These are phyloP conservation scores for Metschnikowia vanudenii DNA, from an alignment of 805 yeast species.

Conservation along the genomic window DNA sequence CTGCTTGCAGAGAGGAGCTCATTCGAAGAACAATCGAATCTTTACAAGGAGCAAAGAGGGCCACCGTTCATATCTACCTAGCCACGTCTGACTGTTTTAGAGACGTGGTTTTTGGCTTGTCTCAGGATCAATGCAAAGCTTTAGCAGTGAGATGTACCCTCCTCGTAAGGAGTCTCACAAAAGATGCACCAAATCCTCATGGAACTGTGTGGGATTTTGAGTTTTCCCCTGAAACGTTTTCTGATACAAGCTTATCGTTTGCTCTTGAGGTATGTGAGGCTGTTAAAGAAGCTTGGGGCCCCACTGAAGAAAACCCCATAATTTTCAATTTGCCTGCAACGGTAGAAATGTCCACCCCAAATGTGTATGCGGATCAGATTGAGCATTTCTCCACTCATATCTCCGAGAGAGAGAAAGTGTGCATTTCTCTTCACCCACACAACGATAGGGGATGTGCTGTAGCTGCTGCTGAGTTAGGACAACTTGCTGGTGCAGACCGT, in stretches of 20 bases:
- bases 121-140: constrained; percentile 55
- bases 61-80: constrained; percentile 72
- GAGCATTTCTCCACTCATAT: constrained; percentile 67
- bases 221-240: constrained; percentile 78
- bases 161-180: constrained; percentile 64
- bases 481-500: constrained; percentile 83
- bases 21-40: constrained; percentile 71
- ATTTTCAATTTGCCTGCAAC: constrained; percentile 84
- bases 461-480: constrained; percentile 84
- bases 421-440: constrained; percentile 78
- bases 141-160: constrained; percentile 63
- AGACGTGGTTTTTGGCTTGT: constrained; percentile 64
- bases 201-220: constrained; percentile 72
- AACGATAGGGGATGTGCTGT: constrained; percentile 87
- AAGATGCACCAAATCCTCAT: constrained; percentile 55
- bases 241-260: constrained; percentile 65
- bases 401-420: constrained; percentile 63
- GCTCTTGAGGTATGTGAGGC: constrained; percentile 69
- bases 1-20: constrained; percentile 74
- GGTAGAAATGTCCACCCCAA: constrained; percentile 79
- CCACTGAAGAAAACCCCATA: constrained; percentile 61
- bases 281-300: constrained; percentile 73
- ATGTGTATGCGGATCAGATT: constrained; percentile 80
- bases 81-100: constrained; percentile 77
- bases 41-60: constrained; percentile 69